Percentiles rank a stretch among this genome's conserved stretches.
Conservation (phyloP, 108 stramenopile species). For the Skeletonema menzelii region DNA sequence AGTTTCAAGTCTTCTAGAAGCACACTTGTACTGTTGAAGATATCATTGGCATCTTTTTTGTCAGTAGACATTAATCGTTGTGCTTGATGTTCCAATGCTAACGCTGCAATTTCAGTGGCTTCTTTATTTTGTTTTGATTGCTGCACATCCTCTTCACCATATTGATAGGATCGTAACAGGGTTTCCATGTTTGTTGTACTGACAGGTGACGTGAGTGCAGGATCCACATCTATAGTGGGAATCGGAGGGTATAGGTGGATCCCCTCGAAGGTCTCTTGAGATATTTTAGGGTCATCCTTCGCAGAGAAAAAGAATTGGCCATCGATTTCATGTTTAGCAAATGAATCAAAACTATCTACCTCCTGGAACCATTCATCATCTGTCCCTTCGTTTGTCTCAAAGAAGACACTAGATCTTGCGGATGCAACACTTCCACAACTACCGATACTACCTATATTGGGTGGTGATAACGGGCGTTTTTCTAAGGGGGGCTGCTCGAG, state of each 20-base stretch:
- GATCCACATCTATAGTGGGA: conserved; percentile 22
- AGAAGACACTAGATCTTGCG: conserved; percentile 25
- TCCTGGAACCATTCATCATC: neutral
- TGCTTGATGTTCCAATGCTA: conserved; percentile 29
- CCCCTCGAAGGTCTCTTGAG: conserved; percentile 26
- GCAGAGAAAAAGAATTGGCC: conserved; percentile 37
- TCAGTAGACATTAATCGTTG: conserved; percentile 6
- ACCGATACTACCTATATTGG: neutral
- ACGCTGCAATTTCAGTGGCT: conserved; percentile 15
- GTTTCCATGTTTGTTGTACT: conserved; percentile 24
- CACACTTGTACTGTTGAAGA: conserved; percentile 20
- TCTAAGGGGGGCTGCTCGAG: neutral
- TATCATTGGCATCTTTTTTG: neutral
- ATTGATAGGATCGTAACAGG: conserved; percentile 26
- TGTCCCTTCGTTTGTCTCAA: conserved; percentile 19
- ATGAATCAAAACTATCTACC: conserved; percentile 9
- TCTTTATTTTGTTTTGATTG: neutral
- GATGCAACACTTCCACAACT: conserved; percentile 17
- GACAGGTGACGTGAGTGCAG: conserved; percentile 7
- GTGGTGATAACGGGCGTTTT: neutral
- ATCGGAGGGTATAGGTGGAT: conserved; percentile 27
- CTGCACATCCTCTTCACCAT: neutral
- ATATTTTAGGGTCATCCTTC: conserved; percentile 12
- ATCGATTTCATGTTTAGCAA: conserved; percentile 16
- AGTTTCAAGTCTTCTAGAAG: conserved; percentile 32